phyloP scores from a whole-genome alignment of 2,329 filamentous ascomycete species.

The Penicillium sp. region DNA sequence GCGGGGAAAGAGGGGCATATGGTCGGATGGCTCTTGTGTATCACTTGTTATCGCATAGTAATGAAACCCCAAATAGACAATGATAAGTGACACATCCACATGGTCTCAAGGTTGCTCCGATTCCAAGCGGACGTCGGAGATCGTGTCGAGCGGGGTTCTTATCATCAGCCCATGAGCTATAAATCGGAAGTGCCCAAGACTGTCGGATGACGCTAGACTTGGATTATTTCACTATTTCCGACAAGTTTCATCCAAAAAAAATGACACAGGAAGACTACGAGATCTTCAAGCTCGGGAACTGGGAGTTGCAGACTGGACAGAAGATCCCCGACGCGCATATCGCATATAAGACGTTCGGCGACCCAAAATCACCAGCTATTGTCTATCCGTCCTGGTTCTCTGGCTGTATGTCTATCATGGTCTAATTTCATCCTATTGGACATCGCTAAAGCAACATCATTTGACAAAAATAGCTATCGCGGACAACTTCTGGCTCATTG shows the following conservation, averaged over 20 bases:
- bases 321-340: slow-evolving; percentile 60
- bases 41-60: too few species aligned
- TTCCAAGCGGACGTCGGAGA: slow-evolving; percentile 10
- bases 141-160: slow-evolving; percentile 16
- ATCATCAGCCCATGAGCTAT: slow-evolving; percentile 8
- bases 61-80: too few species aligned
- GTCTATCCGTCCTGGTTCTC: slow-evolving; percentile 76
- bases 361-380: slow-evolving; percentile 57
- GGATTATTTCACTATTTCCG: background rate
- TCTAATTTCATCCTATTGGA: background rate
- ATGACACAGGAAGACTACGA: slow-evolving; percentile 40
- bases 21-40: too few species aligned
- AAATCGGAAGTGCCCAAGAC: slow-evolving; percentile 3
- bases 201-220: background rate
- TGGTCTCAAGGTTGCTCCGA: slow-evolving; percentile 1
- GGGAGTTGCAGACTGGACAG: slow-evolving; percentile 61
- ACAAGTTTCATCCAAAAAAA: background rate
- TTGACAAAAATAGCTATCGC: slow-evolving; percentile 47
- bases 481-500: slow-evolving; percentile 71
- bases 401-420: slow-evolving; percentile 43
- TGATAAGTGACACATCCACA: background rate
- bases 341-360: slow-evolving; percentile 71
- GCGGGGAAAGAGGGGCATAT: too few species aligned
- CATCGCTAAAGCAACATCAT: background rate
- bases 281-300: slow-evolving; percentile 59